These are phyloP conservation scores for Dryas octopetala DNA, from an alignment of 306 rosid species.

Conservation along the genomic window DNA sequence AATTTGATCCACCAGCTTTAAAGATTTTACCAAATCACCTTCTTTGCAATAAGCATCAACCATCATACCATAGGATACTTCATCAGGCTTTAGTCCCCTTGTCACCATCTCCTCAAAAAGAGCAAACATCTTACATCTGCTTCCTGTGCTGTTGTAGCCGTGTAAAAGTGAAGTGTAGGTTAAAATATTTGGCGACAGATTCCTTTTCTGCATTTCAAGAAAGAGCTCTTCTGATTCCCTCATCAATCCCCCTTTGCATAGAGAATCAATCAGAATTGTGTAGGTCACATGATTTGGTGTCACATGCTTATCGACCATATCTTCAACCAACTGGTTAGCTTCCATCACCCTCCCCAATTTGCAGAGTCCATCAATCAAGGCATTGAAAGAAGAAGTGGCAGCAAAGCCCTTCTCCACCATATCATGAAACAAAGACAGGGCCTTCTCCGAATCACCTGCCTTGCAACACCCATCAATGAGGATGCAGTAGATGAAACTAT, in stretches of 20 bases:
- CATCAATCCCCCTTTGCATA: conserved; percentile 34
- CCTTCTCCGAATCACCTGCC: conserved; percentile 37
- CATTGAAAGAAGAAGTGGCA: conserved; percentile 37
- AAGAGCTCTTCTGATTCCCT: conserved; percentile 41
- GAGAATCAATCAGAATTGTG: conserved; percentile 36
- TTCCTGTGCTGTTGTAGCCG: conserved; percentile 36
- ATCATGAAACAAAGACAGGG: conserved; percentile 32
- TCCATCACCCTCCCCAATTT: conserved; percentile 31
- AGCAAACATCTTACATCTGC: conserved; percentile 27
- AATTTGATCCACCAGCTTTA: conserved; percentile 36
- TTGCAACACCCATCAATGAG: conserved; percentile 49
- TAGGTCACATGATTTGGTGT: conserved; percentile 35
- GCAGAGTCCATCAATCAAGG: conserved; percentile 43
- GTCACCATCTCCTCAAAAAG: conserved; percentile 42
- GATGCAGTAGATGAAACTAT: conserved; percentile 33
- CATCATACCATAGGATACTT: conserved; percentile 26
- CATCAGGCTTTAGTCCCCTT: conserved; percentile 34
- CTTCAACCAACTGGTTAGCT: conserved; percentile 40
- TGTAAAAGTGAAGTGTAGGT: conserved; percentile 42
- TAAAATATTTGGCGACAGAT: conserved; percentile 25
- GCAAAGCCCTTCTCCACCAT: conserved; percentile 36
- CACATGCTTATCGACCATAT: conserved; percentile 31
- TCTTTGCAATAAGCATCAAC: conserved; percentile 43
- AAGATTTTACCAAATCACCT: conserved; percentile 29
- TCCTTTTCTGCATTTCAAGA: conserved; percentile 36